Percentiles rank a stretch among this genome's conserved stretches.
These are phyloP conservation scores for Aechmea fasciata DNA, from an alignment of 176 grass and related monocot genomes.

Conservation along the genomic window DNA sequence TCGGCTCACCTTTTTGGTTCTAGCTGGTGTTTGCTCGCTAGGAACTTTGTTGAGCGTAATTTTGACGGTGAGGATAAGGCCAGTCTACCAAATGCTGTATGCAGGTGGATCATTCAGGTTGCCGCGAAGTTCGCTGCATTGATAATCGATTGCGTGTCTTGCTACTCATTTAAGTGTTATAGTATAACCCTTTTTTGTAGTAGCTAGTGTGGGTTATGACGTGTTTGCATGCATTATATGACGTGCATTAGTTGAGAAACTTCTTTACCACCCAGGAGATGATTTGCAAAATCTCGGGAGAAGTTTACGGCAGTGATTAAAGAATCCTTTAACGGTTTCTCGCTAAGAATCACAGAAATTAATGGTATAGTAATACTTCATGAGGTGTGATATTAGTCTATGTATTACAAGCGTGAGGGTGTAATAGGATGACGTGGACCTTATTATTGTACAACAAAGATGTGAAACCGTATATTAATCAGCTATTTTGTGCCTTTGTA, in stretches of 20 bases:
- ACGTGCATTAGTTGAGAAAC: background rate
- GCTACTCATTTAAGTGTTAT: background rate
- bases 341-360: background rate
- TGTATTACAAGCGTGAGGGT: background rate
- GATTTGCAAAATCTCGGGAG: background rate
- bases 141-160: background rate
- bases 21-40: conserved; percentile 51
- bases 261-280: background rate
- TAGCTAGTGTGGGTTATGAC: background rate
- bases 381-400: background rate
- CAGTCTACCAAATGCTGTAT: conserved; percentile 89
- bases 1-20: conserved; percentile 58
- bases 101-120: conserved; percentile 62
- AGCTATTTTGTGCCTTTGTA: background rate
- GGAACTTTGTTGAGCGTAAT: conserved; percentile 50
- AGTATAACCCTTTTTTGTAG: background rate
- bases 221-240: background rate
- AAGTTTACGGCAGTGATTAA: background rate
- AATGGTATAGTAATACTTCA: background rate
- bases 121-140: conserved; percentile 47
- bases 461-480: background rate
- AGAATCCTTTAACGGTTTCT: background rate
- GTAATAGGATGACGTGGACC: background rate
- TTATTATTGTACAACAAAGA: background rate
- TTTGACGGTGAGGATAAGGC: conserved; percentile 62